A percentile compares a stretch with the other conserved stretches of the same genome.
phyloP scores from a whole-genome alignment of 495 filamentous ascomycete genomes.

The Margaritispora aquatica region DNA sequence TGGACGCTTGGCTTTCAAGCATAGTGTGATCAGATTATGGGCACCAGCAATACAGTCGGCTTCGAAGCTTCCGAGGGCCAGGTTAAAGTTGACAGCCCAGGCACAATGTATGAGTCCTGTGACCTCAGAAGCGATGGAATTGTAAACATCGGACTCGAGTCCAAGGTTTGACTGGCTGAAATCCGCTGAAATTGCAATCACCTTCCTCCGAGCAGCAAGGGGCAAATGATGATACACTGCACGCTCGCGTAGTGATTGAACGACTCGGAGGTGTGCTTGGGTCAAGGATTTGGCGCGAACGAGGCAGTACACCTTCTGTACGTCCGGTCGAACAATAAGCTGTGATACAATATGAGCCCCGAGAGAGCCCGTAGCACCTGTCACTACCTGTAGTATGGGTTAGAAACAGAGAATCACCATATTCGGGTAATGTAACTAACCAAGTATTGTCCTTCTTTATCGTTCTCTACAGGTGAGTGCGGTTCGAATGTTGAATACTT shows the following conservation, averaged over 20 bases:
- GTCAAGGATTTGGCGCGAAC: conserved; percentile 29
- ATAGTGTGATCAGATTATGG: conserved; percentile 27
- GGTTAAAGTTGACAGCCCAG: conserved; percentile 65
- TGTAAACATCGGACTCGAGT: conserved; percentile 7
- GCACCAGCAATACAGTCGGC: conserved; percentile 49
- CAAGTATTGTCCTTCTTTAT: conserved; percentile 27
- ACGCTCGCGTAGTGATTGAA: conserved; percentile 35
- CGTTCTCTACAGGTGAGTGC: conserved; percentile 29
- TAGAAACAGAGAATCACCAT: not conserved
- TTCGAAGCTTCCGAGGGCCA: conserved; percentile 43
- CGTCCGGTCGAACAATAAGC: conserved; percentile 33
- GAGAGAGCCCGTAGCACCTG: conserved; percentile 51
- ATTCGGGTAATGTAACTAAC: conserved; percentile 25
- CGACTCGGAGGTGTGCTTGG: conserved; percentile 23
- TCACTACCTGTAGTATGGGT: conserved; percentile 27
- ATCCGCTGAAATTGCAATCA: conserved; percentile 18
- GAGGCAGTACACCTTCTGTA: conserved; percentile 46
- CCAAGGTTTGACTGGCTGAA: conserved; percentile 12
- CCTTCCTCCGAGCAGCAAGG: conserved; percentile 31
- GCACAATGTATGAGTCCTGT: conserved; percentile 53
- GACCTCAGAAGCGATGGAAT: conserved; percentile 28
- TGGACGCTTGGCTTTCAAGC: not conserved
- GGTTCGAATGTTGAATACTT: conserved; percentile 42
- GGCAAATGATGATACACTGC: conserved; percentile 31
- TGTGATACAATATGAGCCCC: conserved; percentile 44